phyloP scores from a whole-genome alignment of 352 stramenopile genomes.

The Phytophthora sp. region DNA sequence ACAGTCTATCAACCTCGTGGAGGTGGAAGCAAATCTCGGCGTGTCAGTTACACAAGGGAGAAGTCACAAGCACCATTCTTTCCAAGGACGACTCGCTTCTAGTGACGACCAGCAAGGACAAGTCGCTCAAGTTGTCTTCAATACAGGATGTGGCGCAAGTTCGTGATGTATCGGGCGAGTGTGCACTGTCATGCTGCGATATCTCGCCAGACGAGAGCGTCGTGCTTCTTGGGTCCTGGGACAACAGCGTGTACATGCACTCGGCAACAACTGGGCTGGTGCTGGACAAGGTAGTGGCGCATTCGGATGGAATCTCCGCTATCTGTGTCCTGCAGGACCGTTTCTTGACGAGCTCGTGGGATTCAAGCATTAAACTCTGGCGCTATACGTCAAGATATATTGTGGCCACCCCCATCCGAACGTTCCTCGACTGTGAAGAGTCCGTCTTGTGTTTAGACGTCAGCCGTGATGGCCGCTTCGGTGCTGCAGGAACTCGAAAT shows the following conservation, averaged over 20 bases:
- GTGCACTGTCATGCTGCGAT: slow-evolving; percentile 71
- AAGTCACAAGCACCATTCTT: slow-evolving; percentile 70
- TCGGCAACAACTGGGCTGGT: slow-evolving; percentile 56
- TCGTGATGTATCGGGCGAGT: slow-evolving; percentile 40
- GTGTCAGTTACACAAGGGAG: slow-evolving; percentile 53
- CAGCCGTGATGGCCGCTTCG: slow-evolving; percentile 57
- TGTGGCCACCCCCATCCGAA: slow-evolving; percentile 52
- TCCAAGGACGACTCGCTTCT: slow-evolving; percentile 54
- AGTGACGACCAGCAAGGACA: slow-evolving; percentile 80
- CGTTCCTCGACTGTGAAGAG: slow-evolving; percentile 69
- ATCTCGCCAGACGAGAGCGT: slow-evolving; percentile 68
- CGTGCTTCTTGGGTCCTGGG: slow-evolving; percentile 72
- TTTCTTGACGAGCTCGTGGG: slow-evolving; percentile 80
- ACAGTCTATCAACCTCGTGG: slow-evolving; percentile 38
- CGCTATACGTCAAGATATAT: slow-evolving; percentile 65
- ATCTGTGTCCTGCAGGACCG: slow-evolving; percentile 63
- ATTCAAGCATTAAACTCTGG: slow-evolving; percentile 81
- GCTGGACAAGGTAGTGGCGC: slow-evolving; percentile 68
- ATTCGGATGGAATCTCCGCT: slow-evolving; percentile 74
- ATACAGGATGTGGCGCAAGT: slow-evolving; percentile 37
- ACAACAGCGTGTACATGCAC: slow-evolving; percentile 83
- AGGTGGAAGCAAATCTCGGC: slow-evolving; percentile 58
- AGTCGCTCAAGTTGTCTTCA: slow-evolving; percentile 59
- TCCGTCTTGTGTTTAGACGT: slow-evolving; percentile 72
- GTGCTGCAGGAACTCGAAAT: slow-evolving; percentile 61